Percentiles rank a stretch among this genome's conserved stretches.
Conservation (phyloP, 176 grass and related monocot species). For the Rhynchospora pubera region DNA sequence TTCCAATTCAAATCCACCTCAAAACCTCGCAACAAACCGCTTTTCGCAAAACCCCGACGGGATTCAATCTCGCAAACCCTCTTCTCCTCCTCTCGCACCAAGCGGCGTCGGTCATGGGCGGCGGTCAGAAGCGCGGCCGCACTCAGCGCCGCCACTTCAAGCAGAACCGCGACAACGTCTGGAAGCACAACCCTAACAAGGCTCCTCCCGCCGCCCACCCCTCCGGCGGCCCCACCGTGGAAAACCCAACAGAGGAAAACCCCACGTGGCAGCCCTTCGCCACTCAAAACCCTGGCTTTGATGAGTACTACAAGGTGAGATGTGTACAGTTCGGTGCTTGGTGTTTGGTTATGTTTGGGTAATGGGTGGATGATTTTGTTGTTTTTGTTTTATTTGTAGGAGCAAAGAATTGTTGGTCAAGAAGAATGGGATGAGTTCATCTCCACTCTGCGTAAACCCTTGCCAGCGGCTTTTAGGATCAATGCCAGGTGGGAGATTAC, state of each 20-base stretch:
- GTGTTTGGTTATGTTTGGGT: background rate
- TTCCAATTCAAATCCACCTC: background rate
- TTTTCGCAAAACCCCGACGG: background rate
- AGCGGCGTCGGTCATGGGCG: slow-evolving; percentile 33
- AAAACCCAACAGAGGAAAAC: slow-evolving; percentile 11
- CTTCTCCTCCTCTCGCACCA: background rate
- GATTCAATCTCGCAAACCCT: background rate
- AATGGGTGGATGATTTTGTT: background rate
- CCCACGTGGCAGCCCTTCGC: slow-evolving; percentile 74
- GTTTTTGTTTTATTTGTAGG: slow-evolving; percentile 26
- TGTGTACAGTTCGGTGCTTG: background rate
- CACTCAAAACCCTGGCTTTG: slow-evolving; percentile 70
- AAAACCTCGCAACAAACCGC: background rate
- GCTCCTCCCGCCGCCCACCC: background rate
- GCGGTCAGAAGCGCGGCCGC: slow-evolving; percentile 91
- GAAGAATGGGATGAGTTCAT: slow-evolving; percentile 84
- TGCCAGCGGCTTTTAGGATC: slow-evolving; percentile 84
- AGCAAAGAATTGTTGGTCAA: slow-evolving; percentile 56
- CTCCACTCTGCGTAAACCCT: slow-evolving; percentile 54
- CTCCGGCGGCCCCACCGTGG: slow-evolving; percentile 12
- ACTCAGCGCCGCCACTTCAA: slow-evolving; percentile 98
- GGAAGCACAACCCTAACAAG: slow-evolving; percentile 67
- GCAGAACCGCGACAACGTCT: slow-evolving; percentile 82
- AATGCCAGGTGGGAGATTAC: slow-evolving; percentile 57
- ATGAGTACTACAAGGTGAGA: slow-evolving; percentile 92